Evolutionary conservation across 768 basidiomycete species (phyloP).

Genomic region (Lactarius akahatsu): DNA sequence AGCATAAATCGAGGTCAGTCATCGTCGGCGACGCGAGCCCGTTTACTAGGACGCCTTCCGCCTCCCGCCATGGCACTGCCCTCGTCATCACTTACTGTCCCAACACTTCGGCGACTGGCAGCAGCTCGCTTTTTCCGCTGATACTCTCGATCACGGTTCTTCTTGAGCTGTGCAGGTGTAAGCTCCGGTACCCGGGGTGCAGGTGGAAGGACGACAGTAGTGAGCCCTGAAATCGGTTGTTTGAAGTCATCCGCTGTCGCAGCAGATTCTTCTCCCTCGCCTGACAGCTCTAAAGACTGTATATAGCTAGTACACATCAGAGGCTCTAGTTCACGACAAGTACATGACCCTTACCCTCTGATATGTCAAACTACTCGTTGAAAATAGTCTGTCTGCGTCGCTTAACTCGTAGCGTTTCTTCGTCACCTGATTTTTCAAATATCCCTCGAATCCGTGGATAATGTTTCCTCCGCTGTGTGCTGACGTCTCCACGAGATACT

Average conservation of each 20-base stretch:
- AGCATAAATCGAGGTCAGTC: conserved; percentile 17
- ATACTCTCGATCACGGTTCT: conserved; percentile 76
- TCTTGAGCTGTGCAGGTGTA: conserved; percentile 71
- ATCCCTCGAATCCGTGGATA: conserved; percentile 83
- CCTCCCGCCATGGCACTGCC: conserved; percentile 42
- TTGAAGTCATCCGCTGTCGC: conserved; percentile 69
- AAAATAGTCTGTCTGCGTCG: conserved; percentile 79
- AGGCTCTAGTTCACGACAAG: not conserved
- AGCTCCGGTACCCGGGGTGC: conserved; percentile 67
- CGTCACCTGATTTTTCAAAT: conserved; percentile 74
- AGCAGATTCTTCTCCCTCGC: conserved; percentile 62
- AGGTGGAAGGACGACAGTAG: conserved; percentile 75
- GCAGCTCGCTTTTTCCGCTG: conserved; percentile 72
- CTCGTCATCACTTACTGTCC: conserved; percentile 74
- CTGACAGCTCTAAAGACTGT: conserved; percentile 73
- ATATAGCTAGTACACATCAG: conserved; percentile 18
- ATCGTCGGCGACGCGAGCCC: conserved; percentile 64
- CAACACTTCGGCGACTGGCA: conserved; percentile 59
- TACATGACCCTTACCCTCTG: conserved; percentile 54
- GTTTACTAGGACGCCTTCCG: conserved; percentile 62
- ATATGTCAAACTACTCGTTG: conserved; percentile 74
- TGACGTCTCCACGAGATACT: conserved; percentile 76
- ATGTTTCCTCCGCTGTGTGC: conserved; percentile 81
- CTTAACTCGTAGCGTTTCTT: conserved; percentile 73
- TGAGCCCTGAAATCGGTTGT: conserved; percentile 67